Evolutionary conservation across 2,329 filamentous ascomycete genomes (phyloP).

Genomic region (Didymella exigua): DNA sequence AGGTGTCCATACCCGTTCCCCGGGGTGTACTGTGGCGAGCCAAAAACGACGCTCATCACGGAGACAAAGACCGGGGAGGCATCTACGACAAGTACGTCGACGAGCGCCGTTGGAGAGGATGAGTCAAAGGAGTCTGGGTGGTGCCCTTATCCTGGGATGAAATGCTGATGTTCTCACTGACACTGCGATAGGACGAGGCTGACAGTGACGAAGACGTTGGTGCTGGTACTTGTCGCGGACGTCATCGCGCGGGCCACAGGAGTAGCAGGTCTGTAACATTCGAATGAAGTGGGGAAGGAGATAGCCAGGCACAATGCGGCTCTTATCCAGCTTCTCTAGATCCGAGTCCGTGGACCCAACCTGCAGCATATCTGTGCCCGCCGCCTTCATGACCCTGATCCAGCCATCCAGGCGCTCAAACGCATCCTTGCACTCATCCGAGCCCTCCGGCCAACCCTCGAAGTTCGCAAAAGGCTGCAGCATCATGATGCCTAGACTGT

Average conservation of each 20-base stretch:
- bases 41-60: constrained; percentile 23
- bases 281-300: constrained; percentile 45
- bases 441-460: constrained; percentile 71
- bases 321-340: constrained; percentile 58
- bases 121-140: constrained; percentile 12
- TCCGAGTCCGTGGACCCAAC: constrained; percentile 67
- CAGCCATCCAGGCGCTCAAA: constrained; percentile 69
- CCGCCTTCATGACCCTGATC: constrained; percentile 73
- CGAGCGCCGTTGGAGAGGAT: neutral
- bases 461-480: constrained; percentile 79
- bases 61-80: constrained; percentile 2
- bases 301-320: constrained; percentile 64
- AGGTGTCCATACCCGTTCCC: constrained; percentile 43
- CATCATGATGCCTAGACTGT: constrained; percentile 68
- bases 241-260: neutral
- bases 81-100: neutral
- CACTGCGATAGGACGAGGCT: neutral
- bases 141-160: constrained; percentile 26
- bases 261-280: neutral
- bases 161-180: constrained; percentile 3
- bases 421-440: constrained; percentile 64
- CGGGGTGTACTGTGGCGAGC: constrained; percentile 23
- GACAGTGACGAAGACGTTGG: constrained; percentile 3
- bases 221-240: constrained; percentile 8
- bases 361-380: constrained; percentile 73